phyloP scores from a whole-genome alignment of 1,284 basidiomycete species.

The Chondrostereum purpureum region DNA sequence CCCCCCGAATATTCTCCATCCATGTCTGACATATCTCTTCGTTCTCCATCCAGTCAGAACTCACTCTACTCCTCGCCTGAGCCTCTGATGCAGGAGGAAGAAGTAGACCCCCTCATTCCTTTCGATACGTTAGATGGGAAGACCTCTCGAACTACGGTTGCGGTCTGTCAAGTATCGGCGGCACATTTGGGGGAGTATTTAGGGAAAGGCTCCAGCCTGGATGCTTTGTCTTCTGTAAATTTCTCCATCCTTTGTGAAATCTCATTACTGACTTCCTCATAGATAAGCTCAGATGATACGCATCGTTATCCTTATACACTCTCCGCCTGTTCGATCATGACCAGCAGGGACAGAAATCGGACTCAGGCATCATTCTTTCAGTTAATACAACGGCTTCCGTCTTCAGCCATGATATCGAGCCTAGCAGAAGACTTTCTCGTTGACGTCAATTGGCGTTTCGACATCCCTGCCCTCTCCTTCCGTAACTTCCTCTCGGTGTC shows the following conservation, averaged over 20 bases:
- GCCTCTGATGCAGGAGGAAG: constrained; percentile 14
- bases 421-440: constrained; percentile 36
- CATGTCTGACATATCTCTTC: constrained; percentile 13
- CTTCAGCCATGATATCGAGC: constrained; percentile 23
- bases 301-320: constrained; percentile 30
- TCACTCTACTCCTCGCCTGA: constrained; percentile 19
- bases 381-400: constrained; percentile 33
- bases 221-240: constrained; percentile 31
- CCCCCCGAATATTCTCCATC: constrained; percentile 15
- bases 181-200: constrained; percentile 36
- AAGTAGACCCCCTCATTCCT: constrained; percentile 3
- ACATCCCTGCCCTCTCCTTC: too few relatives aligned
- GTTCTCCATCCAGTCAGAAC: constrained; percentile 12
- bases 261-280: not conserved
- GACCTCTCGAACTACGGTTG: not conserved
- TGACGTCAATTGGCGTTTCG: constrained; percentile 44
- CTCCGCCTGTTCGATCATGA: constrained; percentile 26
- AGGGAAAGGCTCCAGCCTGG: constrained; percentile 30
- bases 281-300: constrained; percentile 27
- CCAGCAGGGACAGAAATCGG: constrained; percentile 19
- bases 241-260: not conserved
- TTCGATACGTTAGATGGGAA: not conserved
- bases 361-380: constrained; percentile 21
- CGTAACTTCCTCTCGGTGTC: too few relatives aligned
- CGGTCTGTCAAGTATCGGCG: constrained; percentile 24